These are phyloP conservation scores for Avena eriantha DNA, from an alignment of 176 grass and related monocot species.

Conservation along the genomic window DNA sequence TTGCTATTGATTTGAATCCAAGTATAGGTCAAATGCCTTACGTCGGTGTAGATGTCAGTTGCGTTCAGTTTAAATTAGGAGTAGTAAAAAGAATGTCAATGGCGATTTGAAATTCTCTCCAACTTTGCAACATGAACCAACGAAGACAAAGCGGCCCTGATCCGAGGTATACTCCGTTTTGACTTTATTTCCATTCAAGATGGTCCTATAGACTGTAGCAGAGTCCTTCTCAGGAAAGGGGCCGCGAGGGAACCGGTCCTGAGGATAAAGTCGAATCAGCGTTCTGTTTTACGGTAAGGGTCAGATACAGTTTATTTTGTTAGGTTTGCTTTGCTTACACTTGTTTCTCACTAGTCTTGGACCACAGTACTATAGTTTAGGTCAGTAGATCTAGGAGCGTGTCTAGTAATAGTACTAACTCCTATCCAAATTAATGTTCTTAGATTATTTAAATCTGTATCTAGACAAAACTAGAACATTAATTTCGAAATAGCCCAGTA, in stretches of 20 bases:
- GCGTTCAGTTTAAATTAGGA: too few relatives aligned
- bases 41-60: too few relatives aligned
- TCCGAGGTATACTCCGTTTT: constrained; percentile 17
- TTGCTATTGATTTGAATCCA: too few relatives aligned
- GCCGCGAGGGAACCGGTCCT: not conserved
- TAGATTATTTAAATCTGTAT: too few relatives aligned
- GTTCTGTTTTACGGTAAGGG: not conserved
- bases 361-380: not conserved
- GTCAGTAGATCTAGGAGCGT: not conserved
- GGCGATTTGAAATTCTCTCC: constrained; percentile 5
- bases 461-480: too few relatives aligned
- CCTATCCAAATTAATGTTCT: too few relatives aligned
- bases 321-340: too few relatives aligned
- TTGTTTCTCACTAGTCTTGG: not conserved
- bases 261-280: not conserved
- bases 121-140: not conserved
- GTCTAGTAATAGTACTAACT: not conserved
- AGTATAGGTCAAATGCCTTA: too few relatives aligned
- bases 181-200: not conserved
- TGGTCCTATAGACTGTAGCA: not conserved
- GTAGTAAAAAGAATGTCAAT: too few relatives aligned
- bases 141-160: not conserved
- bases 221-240: not conserved
- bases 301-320: not conserved
- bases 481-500: too few relatives aligned